Conservation (phyloP, 306 rosid genomes). For the Pyrus betulifolia region DNA sequence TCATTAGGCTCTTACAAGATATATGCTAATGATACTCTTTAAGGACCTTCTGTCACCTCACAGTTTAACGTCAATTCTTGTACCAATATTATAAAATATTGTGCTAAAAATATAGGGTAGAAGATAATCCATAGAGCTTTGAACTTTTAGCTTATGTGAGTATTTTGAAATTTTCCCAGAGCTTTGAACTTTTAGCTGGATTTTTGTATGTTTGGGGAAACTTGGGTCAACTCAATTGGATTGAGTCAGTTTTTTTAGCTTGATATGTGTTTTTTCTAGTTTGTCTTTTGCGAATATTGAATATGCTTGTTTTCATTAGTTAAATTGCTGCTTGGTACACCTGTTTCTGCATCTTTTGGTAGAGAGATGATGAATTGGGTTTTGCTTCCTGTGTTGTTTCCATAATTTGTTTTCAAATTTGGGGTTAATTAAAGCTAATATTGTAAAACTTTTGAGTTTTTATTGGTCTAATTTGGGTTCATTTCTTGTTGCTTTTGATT, state of each 20-base stretch:
- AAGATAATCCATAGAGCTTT: too few species aligned
- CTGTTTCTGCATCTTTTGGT: neutral
- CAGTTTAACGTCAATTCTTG: fast-evolving
- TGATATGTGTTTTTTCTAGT: neutral
- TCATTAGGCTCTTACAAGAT: too few species aligned
- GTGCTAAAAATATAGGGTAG: fast-evolving
- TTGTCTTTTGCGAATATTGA: neutral
- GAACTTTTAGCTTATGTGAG: conserved; percentile 4
- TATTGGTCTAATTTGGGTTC: neutral
- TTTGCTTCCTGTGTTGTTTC: neutral
- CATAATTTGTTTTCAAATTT: conserved; percentile 3
- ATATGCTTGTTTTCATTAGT: neutral
- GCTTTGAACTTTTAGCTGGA: neutral
- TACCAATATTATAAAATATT: too few species aligned
- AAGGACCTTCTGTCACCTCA: fast-evolving
- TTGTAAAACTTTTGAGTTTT: neutral
- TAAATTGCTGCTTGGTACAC: neutral
- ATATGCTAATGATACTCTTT: too few species aligned
- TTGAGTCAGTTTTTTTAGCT: neutral
- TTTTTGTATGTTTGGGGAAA: neutral
- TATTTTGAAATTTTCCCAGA: neutral
- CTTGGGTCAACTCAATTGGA: conserved; percentile 16
- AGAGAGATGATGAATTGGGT: conserved; percentile 1
- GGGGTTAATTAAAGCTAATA: neutral
- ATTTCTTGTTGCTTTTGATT: neutral